Conservation (phyloP, 2,329 filamentous ascomycete genomes). For the Trichophyton benhamiae region DNA sequence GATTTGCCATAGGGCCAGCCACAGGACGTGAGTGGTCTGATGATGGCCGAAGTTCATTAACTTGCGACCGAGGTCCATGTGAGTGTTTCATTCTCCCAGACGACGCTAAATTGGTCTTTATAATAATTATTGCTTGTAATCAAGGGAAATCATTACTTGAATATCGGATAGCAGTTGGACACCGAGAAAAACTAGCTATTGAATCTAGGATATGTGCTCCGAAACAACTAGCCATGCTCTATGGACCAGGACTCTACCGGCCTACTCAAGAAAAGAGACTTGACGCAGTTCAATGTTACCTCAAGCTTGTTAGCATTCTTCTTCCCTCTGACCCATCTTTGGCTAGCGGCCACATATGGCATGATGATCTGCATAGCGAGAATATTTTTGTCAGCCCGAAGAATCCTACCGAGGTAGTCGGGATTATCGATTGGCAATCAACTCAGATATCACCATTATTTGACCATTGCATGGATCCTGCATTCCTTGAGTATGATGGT, state of each 20-base stretch:
- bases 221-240: conserved; percentile 20
- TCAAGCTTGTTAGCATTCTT: conserved; percentile 4
- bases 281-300: conserved; percentile 13
- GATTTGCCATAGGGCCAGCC: conserved; percentile 29
- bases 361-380: conserved; percentile 29
- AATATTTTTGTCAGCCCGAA: conserved; percentile 29
- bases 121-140: neutral
- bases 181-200: conserved; percentile 24
- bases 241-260: conserved; percentile 27
- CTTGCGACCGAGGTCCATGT: conserved; percentile 29
- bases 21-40: conserved; percentile 24
- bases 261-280: conserved; percentile 17
- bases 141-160: conserved; percentile 21
- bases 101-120: neutral
- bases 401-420: conserved; percentile 10
- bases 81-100: conserved; percentile 14
- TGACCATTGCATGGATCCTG: conserved; percentile 14
- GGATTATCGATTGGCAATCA: conserved; percentile 21
- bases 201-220: conserved; percentile 8
- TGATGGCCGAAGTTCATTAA: conserved; percentile 20
- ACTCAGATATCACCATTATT: conserved; percentile 14
- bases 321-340: conserved; percentile 8
- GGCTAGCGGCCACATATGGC: conserved; percentile 24
- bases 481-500: conserved; percentile 17
- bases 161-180: conserved; percentile 24